phyloP scores from a whole-genome alignment of 1,284 basidiomycete genomes.

The Porodaedalea pini region DNA sequence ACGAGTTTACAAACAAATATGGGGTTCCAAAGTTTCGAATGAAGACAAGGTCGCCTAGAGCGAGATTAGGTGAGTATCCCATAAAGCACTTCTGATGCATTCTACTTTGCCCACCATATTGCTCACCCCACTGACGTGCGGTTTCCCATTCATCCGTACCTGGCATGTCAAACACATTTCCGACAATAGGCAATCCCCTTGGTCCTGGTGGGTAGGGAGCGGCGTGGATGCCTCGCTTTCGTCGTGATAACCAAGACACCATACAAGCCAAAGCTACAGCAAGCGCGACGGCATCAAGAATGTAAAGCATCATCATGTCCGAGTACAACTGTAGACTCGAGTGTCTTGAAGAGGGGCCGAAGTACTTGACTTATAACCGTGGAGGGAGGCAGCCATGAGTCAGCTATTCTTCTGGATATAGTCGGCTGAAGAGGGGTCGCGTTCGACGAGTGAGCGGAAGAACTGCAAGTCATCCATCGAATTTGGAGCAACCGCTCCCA shows the following conservation, averaged over 20 bases:
- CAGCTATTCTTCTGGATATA: too few species aligned
- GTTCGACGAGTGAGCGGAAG: too few species aligned
- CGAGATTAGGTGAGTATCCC: background rate
- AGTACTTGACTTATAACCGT: background rate
- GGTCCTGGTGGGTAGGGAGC: conserved; percentile 21
- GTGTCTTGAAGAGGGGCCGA: background rate
- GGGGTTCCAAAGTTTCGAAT: conserved; percentile 10
- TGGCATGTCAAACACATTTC: conserved; percentile 23
- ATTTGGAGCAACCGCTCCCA: too few species aligned
- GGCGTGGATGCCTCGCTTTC: background rate
- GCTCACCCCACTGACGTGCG: conserved; percentile 21
- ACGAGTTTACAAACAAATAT: conserved; percentile 12
- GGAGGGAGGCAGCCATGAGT: too few species aligned
- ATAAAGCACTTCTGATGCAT: background rate
- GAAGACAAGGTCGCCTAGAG: conserved; percentile 11
- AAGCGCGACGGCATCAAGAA: background rate
- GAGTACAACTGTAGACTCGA: background rate
- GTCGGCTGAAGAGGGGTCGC: too few species aligned
- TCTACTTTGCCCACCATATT: conserved; percentile 17
- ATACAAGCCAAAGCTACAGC: background rate
- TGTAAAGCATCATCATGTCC: background rate
- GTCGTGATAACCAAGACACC: background rate
- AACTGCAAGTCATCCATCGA: too few species aligned
- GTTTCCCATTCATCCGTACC: conserved; percentile 16
- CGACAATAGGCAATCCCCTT: conserved; percentile 20